Conservation (phyloP, 228 moss, liverwort and hornwort species). For the Sphagnum magellanicum region DNA sequence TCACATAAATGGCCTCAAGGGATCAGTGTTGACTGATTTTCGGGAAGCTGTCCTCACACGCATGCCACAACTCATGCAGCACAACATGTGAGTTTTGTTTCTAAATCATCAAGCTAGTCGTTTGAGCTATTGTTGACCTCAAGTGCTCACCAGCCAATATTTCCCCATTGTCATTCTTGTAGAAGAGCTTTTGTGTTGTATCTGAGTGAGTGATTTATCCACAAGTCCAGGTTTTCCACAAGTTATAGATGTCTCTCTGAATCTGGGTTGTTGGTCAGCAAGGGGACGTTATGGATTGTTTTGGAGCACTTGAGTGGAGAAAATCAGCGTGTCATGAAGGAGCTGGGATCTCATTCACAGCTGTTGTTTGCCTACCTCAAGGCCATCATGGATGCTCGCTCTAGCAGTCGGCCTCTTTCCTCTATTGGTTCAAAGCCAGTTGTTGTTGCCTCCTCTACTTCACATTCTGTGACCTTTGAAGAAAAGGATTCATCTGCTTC, state of each 20-base stretch:
- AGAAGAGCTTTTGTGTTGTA: neutral
- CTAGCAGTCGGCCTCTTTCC: slow-evolving; percentile 28
- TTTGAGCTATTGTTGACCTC: neutral
- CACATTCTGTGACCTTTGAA: slow-evolving; percentile 11
- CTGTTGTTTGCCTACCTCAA: slow-evolving; percentile 79
- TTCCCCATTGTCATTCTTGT: neutral
- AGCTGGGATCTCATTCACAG: slow-evolving; percentile 55
- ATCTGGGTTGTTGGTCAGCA: slow-evolving; percentile 41
- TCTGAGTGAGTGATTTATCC: neutral
- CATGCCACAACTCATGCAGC: slow-evolving; percentile 69
- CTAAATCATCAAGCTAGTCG: neutral
- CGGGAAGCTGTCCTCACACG: slow-evolving; percentile 59
- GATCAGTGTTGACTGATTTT: slow-evolving; percentile 37
- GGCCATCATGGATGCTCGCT: slow-evolving; percentile 80
- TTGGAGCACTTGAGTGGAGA: slow-evolving; percentile 74
- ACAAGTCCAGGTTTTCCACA: too few relatives aligned
- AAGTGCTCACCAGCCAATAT: neutral
- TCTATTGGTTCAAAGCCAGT: slow-evolving; percentile 11
- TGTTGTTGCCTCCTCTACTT: neutral
- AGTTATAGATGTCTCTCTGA: neutral
- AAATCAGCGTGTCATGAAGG: slow-evolving; percentile 60
- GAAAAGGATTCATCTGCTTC: slow-evolving; percentile 16
- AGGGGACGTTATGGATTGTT: slow-evolving; percentile 64
- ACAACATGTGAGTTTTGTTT: slow-evolving; percentile 53
- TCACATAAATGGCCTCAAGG: slow-evolving; percentile 43